Base-by-base conservation (phyloP, 2,329 filamentous ascomycete species). In the Talaromyces atroroseus region DNA sequence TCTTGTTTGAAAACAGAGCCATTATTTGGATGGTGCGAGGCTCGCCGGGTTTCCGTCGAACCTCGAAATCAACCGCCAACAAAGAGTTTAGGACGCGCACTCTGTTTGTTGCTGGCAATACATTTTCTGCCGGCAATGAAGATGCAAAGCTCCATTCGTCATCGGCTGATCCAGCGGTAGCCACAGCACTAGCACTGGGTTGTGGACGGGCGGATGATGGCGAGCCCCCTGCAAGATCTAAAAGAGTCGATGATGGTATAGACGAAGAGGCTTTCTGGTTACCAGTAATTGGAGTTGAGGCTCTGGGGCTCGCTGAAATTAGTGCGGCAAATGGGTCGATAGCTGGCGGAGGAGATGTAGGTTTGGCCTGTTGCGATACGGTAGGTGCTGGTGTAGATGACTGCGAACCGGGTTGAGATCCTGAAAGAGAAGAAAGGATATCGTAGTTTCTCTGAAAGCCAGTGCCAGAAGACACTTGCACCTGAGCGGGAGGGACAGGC, bases 91-190 rank as follows among this genome's bases (percentile, higher is more conserved):
- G 85, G 45, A 96, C 83, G 3, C 79, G 80, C 20, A 87, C 76
- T 49, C 83, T 82, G 62, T 89, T 83, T 51, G 83, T 80, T 52
- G 74, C 79, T 1, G 86, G 84, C 34, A 83, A 80, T 59, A 73
- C 65, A 72, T 26, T 72, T 57, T 83, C 79, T 1, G 52, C 34
- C 2, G 92, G 92, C 14, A 96, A 79, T 0, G 92, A 87, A 0
- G 92, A 97, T 2, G 89, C 85, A 70, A 97, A 97, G 23, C 85
- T 88, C 92, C 92, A 97, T 67, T 97, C 92, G 61, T 97, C 92
- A 51, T 96, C 92, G 51, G 71, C 63, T 6, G 69, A 56, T 20
- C 64, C 48, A 36, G 32, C 12, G 23, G 44, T 23, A n/a, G 24
- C n/a, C 14, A 20, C 59, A 59, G 50, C 66, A 29, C 26, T 29